phyloP scores from a whole-genome alignment of 2,329 filamentous ascomycete genomes.

The Fusarium pseudograminearum region DNA sequence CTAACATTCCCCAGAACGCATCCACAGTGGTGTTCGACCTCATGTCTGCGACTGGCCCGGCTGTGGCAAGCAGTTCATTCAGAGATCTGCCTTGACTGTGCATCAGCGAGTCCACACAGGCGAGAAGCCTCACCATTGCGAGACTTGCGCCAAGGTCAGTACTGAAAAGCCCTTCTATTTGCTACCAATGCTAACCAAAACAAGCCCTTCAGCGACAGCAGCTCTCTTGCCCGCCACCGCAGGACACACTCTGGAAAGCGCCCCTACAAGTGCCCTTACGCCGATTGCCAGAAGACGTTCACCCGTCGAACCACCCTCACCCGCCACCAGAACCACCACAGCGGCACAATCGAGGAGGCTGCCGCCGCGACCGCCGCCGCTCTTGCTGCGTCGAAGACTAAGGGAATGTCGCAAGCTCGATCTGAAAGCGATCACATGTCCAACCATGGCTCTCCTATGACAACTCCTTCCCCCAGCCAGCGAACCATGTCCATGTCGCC shows the following conservation, averaged over 20 bases:
- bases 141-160: constrained; percentile 92
- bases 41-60: constrained; percentile 91
- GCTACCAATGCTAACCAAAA: constrained; percentile 22
- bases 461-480: constrained; percentile 87
- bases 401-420: constrained; percentile 61
- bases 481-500: constrained; percentile 84
- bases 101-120: constrained; percentile 96
- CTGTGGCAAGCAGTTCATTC: constrained; percentile 97
- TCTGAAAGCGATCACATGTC: constrained; percentile 80
- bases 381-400: constrained; percentile 68
- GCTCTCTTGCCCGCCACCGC: constrained; percentile 90
- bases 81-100: constrained; percentile 93
- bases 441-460: constrained; percentile 77
- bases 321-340: constrained; percentile 95
- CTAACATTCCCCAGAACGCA: constrained; percentile 78
- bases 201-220: constrained; percentile 97
- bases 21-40: constrained; percentile 90
- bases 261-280: constrained; percentile 97
- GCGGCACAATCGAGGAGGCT: constrained; percentile 93
- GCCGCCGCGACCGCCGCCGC: constrained; percentile 89
- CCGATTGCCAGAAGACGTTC: constrained; percentile 98
- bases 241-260: constrained; percentile 95
- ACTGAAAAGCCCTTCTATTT: neutral
- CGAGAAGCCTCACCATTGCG: constrained; percentile 98
- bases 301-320: constrained; percentile 95